Conservation (phyloP, 352 stramenopile genomes). For the Phytophthora gonapodyides region DNA sequence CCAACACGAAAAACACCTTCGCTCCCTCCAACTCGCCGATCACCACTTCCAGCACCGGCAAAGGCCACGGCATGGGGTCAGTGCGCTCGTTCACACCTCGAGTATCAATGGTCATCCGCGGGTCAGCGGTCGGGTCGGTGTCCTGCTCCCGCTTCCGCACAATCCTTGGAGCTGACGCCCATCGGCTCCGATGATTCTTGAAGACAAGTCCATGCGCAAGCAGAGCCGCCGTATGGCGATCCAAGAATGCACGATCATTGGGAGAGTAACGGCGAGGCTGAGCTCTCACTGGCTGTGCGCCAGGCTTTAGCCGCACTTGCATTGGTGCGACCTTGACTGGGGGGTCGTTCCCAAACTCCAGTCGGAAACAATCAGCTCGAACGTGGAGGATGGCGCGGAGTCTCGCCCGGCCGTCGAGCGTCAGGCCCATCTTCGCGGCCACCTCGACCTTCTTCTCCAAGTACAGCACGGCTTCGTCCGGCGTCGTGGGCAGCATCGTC, state of each 20-base stretch:
- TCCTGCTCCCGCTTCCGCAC: conserved; percentile 18
- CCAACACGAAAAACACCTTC: neutral
- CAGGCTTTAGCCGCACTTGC: conserved; percentile 12
- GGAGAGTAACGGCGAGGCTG: conserved; percentile 13
- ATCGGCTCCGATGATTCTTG: conserved; percentile 15
- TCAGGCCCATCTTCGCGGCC: neutral
- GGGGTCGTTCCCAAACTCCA: conserved; percentile 14
- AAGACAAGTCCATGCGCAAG: conserved; percentile 3
- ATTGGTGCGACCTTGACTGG: conserved; percentile 14
- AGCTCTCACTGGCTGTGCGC: neutral
- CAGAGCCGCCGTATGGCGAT: conserved; percentile 5
- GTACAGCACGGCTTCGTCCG: too few relatives aligned
- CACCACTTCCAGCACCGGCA: neutral
- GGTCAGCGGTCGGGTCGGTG: neutral
- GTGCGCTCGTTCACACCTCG: too few relatives aligned
- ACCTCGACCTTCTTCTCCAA: too few relatives aligned
- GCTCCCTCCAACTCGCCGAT: conserved; percentile 1
- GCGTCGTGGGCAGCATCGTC: too few relatives aligned
- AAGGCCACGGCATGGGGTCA: too few relatives aligned
- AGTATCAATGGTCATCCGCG: too few relatives aligned
- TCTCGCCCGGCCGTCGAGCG: neutral
- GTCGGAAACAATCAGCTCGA: conserved; percentile 1
- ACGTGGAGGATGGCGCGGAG: neutral
- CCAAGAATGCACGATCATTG: conserved; percentile 11
- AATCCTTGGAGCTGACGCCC: conserved; percentile 10